Conservation (phyloP, 345 rosid genomes). For the Conringia planisiliqua region DNA sequence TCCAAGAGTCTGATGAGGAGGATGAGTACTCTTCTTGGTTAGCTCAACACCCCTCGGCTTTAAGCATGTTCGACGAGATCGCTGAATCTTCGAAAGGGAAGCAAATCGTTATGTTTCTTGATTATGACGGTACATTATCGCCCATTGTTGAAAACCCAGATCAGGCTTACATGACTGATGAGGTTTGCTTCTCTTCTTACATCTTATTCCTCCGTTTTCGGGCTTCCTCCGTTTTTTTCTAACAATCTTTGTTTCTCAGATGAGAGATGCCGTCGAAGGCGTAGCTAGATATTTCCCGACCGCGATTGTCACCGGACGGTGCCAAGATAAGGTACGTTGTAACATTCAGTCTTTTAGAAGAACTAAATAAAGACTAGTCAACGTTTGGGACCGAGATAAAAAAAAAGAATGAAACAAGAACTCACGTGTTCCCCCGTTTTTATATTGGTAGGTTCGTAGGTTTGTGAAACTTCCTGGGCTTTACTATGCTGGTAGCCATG, state of each 20-base stretch:
- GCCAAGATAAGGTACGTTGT: slow-evolving; percentile 73
- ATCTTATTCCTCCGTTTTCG: background rate
- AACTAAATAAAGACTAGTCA: background rate
- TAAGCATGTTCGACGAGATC: slow-evolving; percentile 66
- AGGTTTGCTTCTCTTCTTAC: slow-evolving; percentile 39
- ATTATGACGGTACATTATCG: slow-evolving; percentile 91
- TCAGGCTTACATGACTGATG: slow-evolving; percentile 67
- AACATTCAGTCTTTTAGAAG: too few relatives aligned
- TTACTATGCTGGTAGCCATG: slow-evolving; percentile 94
- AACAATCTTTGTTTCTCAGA: slow-evolving; percentile 35
- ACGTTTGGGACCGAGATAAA: background rate
- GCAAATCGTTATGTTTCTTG: slow-evolving; percentile 81
- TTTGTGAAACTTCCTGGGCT: slow-evolving; percentile 73
- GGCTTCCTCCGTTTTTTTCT: background rate
- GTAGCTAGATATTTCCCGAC: slow-evolving; percentile 72
- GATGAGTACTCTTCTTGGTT: slow-evolving; percentile 55
- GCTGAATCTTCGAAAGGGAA: slow-evolving; percentile 55
- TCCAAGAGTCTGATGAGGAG: slow-evolving; percentile 24
- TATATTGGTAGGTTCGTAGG: slow-evolving; percentile 42
- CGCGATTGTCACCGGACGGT: slow-evolving; percentile 86
- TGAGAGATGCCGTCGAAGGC: slow-evolving; percentile 73
- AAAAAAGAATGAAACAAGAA: background rate
- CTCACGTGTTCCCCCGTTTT: background rate
- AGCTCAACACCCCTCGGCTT: slow-evolving; percentile 74
- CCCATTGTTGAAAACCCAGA: slow-evolving; percentile 93